phyloP scores from a whole-genome alignment of 352 stramenopile genomes.

The Lagenidium giganteum region DNA sequence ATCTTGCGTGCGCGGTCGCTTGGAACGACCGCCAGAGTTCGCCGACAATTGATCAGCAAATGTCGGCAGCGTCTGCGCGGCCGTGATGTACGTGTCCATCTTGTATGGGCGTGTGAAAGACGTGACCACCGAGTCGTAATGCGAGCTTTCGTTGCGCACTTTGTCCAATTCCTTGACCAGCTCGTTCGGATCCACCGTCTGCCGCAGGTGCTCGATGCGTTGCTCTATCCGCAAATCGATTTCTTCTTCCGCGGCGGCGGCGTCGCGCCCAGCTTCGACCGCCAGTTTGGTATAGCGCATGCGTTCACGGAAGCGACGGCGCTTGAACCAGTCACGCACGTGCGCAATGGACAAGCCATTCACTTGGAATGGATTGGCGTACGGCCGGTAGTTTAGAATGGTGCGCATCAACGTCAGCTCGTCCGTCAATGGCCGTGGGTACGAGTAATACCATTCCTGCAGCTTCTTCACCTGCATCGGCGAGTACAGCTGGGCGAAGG shows the following conservation, averaged over 20 bases:
- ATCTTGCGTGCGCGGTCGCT: slow-evolving; percentile 55
- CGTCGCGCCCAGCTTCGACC: slow-evolving; percentile 54
- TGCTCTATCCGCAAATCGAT: slow-evolving; percentile 77
- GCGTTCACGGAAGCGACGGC: slow-evolving; percentile 69
- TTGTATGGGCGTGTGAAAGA: slow-evolving; percentile 57
- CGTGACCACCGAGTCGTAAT: slow-evolving; percentile 59
- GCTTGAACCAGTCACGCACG: slow-evolving; percentile 85
- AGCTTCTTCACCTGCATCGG: slow-evolving; percentile 73
- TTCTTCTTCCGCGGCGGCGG: slow-evolving; percentile 61
- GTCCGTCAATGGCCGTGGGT: slow-evolving; percentile 68
- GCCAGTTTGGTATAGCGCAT: slow-evolving; percentile 74
- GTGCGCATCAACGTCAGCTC: slow-evolving; percentile 82
- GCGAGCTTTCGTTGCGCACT: slow-evolving; percentile 54
- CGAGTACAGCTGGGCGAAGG: slow-evolving; percentile 49
- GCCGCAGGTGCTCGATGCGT: slow-evolving; percentile 63
- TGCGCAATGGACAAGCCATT: slow-evolving; percentile 58
- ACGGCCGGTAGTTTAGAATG: slow-evolving; percentile 79
- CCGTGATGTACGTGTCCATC: slow-evolving; percentile 49
- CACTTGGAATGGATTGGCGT: slow-evolving; percentile 59
- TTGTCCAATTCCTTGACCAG: slow-evolving; percentile 76
- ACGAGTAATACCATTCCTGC: slow-evolving; percentile 82
- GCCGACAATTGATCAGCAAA: slow-evolving; percentile 28
- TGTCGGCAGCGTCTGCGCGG: slow-evolving; percentile 43
- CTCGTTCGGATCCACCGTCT: slow-evolving; percentile 67
- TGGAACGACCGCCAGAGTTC: slow-evolving; percentile 23